Evolutionary conservation across 306 rosid genomes (phyloP).

Genomic region (Quercus parvula): DNA sequence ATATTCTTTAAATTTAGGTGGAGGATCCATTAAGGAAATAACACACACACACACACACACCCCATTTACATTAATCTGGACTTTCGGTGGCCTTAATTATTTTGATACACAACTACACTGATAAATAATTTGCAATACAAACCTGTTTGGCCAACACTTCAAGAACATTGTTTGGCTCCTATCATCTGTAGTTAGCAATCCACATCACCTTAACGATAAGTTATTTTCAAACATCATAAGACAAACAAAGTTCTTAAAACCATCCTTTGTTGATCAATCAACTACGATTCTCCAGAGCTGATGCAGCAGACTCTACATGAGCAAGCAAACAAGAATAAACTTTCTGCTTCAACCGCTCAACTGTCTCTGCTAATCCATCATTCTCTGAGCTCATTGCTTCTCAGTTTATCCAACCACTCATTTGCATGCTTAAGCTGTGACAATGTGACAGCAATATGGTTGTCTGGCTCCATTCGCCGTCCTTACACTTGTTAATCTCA

Average conservation of each 20-base stretch:
- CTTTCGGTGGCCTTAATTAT: background rate
- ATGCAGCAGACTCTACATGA: constrained; percentile 78
- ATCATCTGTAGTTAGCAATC: constrained; percentile 6
- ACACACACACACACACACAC: background rate
- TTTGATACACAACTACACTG: constrained; percentile 10
- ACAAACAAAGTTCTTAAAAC: background rate
- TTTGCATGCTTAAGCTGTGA: constrained; percentile 83
- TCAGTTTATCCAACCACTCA: constrained; percentile 84
- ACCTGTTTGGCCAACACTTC: background rate
- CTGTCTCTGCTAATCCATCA: constrained; percentile 39
- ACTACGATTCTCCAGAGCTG: constrained; percentile 62
- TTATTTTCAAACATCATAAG: constrained; percentile 25
- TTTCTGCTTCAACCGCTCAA: constrained; percentile 71
- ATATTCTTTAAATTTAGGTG: background rate
- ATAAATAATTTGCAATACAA: constrained; percentile 15
- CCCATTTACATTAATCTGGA: background rate
- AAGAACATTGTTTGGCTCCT: constrained; percentile 16
- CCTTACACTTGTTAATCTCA: constrained; percentile 1
- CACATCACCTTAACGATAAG: constrained; percentile 19
- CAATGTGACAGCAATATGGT: constrained; percentile 62
- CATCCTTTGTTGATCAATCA: constrained; percentile 29
- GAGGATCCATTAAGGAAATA: background rate
- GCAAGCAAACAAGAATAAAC: constrained; percentile 69
- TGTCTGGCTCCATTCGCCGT: constrained; percentile 48
- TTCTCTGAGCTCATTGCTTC: constrained; percentile 38